Evolutionary conservation across 2,329 filamentous ascomycete species (phyloP), one percentile per base, ranked within the genome.

Genomic region (Aspergillus alliaceus): DNA sequence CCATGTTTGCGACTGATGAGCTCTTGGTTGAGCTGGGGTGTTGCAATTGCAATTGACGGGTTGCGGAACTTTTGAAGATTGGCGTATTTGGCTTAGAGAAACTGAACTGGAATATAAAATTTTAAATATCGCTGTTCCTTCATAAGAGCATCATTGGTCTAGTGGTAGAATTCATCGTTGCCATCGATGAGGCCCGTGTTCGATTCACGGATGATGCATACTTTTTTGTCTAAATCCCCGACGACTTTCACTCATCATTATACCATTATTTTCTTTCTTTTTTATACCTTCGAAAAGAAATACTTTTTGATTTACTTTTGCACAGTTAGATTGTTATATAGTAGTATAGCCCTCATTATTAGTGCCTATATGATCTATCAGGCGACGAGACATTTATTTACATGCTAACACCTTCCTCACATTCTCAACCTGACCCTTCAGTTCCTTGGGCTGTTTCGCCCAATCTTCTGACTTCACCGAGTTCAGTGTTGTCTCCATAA

Each of bases 121-220:
- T n/a, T n/a, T n/a, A n/a, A n/a, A n/a, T n/a, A n/a, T n/a, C n/a
- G n/a, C n/a, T n/a, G n/a, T n/a, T 18, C 6, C 22, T 12, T 15
- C 20, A 7, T 12, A 51, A 7, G 64, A 66, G 72, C 73, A 75
- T 74, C 70, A 72, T 75, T 75, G 72, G 73, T 75, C 72, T 75
- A 75, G 73, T 75, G 73, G 73, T 75, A 75, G 73, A 75, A 75
- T 75, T 75, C 72, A 67, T 75, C 72, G 72, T 75, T 75, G 73
- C 73, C 73, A 75, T 77, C 74, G 74, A 77, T 68, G 74, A 76
- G 74, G 73, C 73, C 73, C 74, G 74, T 74, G 74, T 76, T 76
- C 74, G 74, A 76, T 76, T 76, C 74, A 74, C 74, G 74, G 74
- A 75, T 74, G 73, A 75, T 76, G 74, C 74, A 76, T 15, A 53